Evolutionary conservation across 2,329 filamentous ascomycete genomes (phyloP), one percentile per base, ranked within the genome.

Genomic region (Ampelomyces quisqualis): DNA sequence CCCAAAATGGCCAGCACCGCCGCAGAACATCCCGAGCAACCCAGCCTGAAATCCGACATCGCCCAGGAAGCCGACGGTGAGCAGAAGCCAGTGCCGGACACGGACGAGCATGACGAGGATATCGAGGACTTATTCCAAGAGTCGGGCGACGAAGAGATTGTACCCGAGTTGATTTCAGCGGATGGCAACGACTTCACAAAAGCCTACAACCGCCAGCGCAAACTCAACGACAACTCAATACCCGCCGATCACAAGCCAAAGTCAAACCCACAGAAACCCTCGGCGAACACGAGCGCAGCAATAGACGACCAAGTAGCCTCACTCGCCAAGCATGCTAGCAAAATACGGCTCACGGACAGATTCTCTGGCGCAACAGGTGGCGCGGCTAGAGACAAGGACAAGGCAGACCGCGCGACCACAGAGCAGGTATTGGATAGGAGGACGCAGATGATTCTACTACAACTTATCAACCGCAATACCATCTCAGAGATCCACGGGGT

Each of bases 381-480:
- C 30, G 73, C 43, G 14, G 50, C 53, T 10, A 53, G 63, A 20
- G 81, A 83, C 44, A 89, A 88, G 68, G 90, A 96, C 70, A 94
- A 93, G 76, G 85, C 87, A 40, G 91, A 98, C 67, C 83, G 93
- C 44, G 91, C 93, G 36, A 98, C 93, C 10, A 89, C 82, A 56
- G 93, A 98, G 68, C 89, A 96, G 69, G 93, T 98, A 34, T 75
- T 98, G 47, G 93, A 98, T 70, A 88, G 90, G 49, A 80, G 90
- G 38, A 98, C 93, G 10, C 86, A 90, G 54, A 95, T 96, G 88
- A 90, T 98, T 47, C 75, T 98, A 38, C 77, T 96, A 51, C 89
- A 96, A 72, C 89, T 98, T 79, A 91, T 97, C 74, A 96, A 97
- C 69, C 83, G 89, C 22, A 86, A 89, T 45, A 77, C 91, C 49